Base-by-base conservation (phyloP, 371 early-diverging fungal genomes). In the Apophysomyces variabilis region DNA sequence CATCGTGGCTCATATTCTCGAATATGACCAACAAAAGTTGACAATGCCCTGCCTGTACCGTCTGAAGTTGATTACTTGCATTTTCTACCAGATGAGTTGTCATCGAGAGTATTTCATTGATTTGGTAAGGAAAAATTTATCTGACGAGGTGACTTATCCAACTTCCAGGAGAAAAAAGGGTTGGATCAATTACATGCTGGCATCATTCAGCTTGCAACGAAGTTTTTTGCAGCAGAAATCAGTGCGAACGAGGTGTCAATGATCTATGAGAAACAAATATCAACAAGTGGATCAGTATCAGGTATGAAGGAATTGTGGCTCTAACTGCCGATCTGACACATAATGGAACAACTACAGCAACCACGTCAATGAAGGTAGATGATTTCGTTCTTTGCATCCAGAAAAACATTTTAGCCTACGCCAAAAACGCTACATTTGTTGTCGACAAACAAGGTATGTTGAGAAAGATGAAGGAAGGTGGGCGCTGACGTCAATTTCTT, bases 1-100 rank as follows among this genome's bases (percentile, higher is more conserved):
- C n/a, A 71, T 83, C 4, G 66, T 92, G 16, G 68, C 83, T 37
- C 66, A 82, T 14, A 85, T 90, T 45, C 65, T 92, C 36, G 78
- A 77, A 38, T 87, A 89, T 61, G 70, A 69, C 43, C 32, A 62
- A 7, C 61, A 66, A 14, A 36, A 62, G 12, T 68, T 82, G 36
- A 79, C 83, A 1, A 67, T 89, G 7, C 69, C 83, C 5, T 69
- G 79, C 21, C 69, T 88, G 39, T 62, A 70, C 26, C 78, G 86
- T 58, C 65, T 81, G 13, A 78, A 85, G 66, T 74, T 80, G 5
- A 66, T 69, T 5, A 77, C 78, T 14, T 66, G 67, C 0, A 41
- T 88, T 32, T 66, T 88, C 38, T 75, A 77, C 38, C 80, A 76
- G 57, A 63, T 87, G 50, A 85, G 79, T 4, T 66, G 62, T 35